Base-by-base conservation (phyloP, 306 rosid species). In the Datisca glomerata region DNA sequence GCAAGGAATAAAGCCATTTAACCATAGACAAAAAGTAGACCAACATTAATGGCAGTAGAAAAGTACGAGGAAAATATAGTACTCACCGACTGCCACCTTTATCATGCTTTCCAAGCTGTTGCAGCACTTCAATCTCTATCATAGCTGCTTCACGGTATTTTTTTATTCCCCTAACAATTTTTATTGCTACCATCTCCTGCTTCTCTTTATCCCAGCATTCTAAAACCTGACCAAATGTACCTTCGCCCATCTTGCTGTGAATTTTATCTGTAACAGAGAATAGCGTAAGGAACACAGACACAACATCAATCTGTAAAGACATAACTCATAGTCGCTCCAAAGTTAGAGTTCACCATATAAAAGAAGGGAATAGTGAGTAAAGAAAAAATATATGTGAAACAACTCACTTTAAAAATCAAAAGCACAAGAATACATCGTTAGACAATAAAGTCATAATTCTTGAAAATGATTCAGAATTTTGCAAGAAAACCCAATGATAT, bases 111-210 rank as follows among this genome's bases (percentile, higher is more conserved):
- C 79, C 93, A 60, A 89, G 91, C 59, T 80, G 93, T 47, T 84
- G 91, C 60, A 89, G 59, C 69, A 89, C 72, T 55, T 80, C 98
- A 65, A 89, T 75, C 65, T 89, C 98, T 18, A 84, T 89, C 98
- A 89, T 80, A n/a, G 98, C 98, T 18, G 98, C 95, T 40, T 89
- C 98, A 0, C 93, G 76, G 42, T 89, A 89, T 52, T 89, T 89
- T 19, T 69, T 89, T 21, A 89, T 61, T 28, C 95, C 95, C 21
- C 97, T 95, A 16, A 89, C 86, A 63, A 89, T 68, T 68, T 89
- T 89, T 14, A 89, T 61, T 34, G 95, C 97, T 47, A 89, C 95
- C 93, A 80, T 83, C 74, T 83, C 97, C 63, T 65, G 83, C 45
- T 55, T 66, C 28, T 89, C 97, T 45, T 91, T 61, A 67, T 89